Evolutionary conservation across 2,329 filamentous ascomycete species (phyloP).

Genomic region (Fusarium musae): DNA sequence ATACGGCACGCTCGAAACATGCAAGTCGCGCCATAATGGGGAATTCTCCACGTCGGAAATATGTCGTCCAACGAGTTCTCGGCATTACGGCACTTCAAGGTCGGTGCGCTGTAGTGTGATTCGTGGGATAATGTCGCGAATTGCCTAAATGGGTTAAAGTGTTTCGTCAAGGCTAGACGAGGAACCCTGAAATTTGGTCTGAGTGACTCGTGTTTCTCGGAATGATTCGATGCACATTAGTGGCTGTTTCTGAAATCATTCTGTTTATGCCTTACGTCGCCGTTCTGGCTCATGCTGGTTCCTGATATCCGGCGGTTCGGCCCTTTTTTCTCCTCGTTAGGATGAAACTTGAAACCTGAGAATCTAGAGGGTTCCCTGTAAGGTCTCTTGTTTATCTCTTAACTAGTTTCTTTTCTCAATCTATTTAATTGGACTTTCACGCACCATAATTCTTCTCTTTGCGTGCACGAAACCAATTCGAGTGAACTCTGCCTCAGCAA

Average conservation of each 20-base stretch:
- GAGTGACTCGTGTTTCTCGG: not conserved
- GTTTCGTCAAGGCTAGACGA: not conserved
- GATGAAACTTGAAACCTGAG: not conserved
- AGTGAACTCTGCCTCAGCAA: fast-evolving
- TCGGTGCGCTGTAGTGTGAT: not conserved
- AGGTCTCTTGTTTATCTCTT: too few species aligned
- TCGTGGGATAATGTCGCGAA: not conserved
- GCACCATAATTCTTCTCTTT: fast-evolving
- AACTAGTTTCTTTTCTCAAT: too few species aligned
- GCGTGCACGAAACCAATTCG: fast-evolving
- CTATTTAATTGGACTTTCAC: too few species aligned
- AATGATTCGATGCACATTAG: not conserved
- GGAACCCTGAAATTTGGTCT: not conserved
- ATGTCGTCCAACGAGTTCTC: not conserved
- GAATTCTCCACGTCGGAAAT: not conserved
- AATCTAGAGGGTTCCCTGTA: too few species aligned
- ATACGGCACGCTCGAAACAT: not conserved
- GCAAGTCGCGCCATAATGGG: not conserved
- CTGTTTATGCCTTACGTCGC: not conserved
- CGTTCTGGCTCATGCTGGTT: too few species aligned
- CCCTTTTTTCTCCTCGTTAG: not conserved
- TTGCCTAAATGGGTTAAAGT: not conserved
- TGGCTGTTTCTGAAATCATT: not conserved
- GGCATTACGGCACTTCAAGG: not conserved
- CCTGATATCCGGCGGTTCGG: too few species aligned